Conservation (phyloP, 768 basidiomycete genomes). For the Lactarius sanguifluus region DNA sequence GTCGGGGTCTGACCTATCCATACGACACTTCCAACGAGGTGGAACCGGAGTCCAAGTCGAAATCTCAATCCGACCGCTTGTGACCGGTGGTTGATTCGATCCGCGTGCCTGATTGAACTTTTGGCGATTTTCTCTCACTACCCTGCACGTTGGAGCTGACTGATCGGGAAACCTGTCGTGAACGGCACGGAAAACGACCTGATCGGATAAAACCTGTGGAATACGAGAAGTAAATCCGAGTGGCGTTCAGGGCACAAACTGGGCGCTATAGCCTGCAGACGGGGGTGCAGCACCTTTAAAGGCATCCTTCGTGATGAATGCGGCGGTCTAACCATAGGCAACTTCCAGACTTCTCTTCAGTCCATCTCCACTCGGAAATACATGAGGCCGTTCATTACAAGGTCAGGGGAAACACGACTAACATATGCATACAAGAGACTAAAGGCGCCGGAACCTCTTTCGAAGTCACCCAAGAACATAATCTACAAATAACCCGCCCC, state of each 20-base stretch:
- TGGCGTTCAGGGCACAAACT: neutral
- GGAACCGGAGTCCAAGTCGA: neutral
- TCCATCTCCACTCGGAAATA: neutral
- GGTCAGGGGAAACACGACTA: neutral
- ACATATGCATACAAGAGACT: neutral
- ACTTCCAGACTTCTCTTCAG: neutral
- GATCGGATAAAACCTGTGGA: neutral
- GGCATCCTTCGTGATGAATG: neutral
- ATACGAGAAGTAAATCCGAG: neutral
- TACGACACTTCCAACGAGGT: neutral
- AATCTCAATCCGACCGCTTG: neutral
- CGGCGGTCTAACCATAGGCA: neutral
- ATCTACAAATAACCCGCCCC: slow-evolving; percentile 19
- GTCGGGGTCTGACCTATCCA: neutral
- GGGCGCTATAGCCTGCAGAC: neutral
- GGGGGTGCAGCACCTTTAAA: neutral
- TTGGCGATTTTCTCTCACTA: neutral
- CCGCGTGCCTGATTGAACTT: neutral
- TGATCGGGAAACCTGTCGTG: neutral
- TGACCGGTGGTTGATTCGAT: neutral
- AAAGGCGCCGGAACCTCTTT: neutral
- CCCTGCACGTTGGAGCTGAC: neutral
- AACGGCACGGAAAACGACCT: neutral
- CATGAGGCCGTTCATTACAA: neutral
- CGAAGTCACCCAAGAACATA: slow-evolving; percentile 6